Evolutionary conservation across 176 grass and related monocot species (phyloP), one percentile per base, ranked within the genome.

Genomic region (Oryza coarctata): DNA sequence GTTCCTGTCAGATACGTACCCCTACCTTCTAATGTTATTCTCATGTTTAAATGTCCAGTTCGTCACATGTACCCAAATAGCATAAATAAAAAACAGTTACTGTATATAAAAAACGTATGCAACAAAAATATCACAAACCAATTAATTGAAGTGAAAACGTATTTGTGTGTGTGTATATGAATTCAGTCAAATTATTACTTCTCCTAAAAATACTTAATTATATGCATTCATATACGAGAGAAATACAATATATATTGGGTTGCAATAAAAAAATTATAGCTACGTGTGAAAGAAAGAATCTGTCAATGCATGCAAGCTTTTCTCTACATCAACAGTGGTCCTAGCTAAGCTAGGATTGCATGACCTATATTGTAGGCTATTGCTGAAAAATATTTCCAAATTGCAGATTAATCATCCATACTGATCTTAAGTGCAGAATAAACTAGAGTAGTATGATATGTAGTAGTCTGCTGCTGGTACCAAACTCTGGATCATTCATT

Each of bases 21-120:
- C 58, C 52, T 62, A 79, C 75, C 86, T 68, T 88, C 45, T 79
- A 74, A 49, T 61, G 69, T 26, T 69, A 61, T 68, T 80, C 69
- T 80, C 62, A 50, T 74, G 29, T 66, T 47, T 74, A 74, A 55
- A 80, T 62, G 73, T 58, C 3, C 8, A 39, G 4, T 77, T 70
- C 12, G 65, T 77, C 52, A 33, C 41, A 17, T 47, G 60, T 63
- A 70, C 10, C 23, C 31, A 30, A 74, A 73, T 32, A 5, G 38
- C 44, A 34, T 23, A 17, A 57, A 52, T 55, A 38, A n/a, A n/a
- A 12, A 65, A 10, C 8, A 6, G 0, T 2, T 29, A 70, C 26
- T 45, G 31, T 70, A 32, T 66, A 69, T 43, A 8, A 10, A 70
- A n/a, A 40, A 77, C 3, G 1, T 63, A 9, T 63, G 36, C 25